phyloP scores from a whole-genome alignment of 148 eudicot species.

The Rhododendron mucronatum region DNA sequence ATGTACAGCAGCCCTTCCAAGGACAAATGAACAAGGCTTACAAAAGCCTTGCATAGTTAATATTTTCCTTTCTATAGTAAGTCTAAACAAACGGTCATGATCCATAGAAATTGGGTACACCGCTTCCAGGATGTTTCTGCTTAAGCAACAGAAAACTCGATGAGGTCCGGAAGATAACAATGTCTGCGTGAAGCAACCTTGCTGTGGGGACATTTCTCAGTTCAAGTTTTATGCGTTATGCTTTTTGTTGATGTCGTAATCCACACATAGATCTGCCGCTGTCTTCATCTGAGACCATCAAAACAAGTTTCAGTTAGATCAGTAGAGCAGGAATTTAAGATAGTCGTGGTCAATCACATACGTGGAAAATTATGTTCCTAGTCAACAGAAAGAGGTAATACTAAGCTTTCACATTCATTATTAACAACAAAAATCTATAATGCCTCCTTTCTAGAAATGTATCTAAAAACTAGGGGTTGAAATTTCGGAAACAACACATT shows the following conservation, averaged over 20 bases:
- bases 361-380: background rate
- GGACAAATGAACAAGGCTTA: background rate
- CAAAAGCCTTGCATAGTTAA: background rate
- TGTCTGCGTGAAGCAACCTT: background rate
- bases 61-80: background rate
- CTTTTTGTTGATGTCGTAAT: conserved; percentile 78
- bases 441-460: background rate
- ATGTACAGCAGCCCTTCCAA: background rate
- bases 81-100: background rate
- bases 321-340: too few relatives aligned
- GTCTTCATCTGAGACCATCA: conserved; percentile 70
- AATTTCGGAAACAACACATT: background rate
- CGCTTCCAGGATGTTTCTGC: background rate
- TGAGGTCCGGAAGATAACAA: background rate
- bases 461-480: background rate
- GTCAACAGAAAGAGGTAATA: background rate
- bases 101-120: background rate
- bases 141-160: background rate
- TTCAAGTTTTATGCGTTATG: conserved; percentile 35
- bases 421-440: background rate
- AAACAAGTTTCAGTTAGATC: background rate
- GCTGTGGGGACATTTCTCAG: background rate
- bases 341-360: background rate
- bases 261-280: conserved; percentile 85
- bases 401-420: background rate